These are phyloP conservation scores for Chaetomium sp. DNA, from an alignment of 2,329 filamentous ascomycete species.

Conservation along the genomic window DNA sequence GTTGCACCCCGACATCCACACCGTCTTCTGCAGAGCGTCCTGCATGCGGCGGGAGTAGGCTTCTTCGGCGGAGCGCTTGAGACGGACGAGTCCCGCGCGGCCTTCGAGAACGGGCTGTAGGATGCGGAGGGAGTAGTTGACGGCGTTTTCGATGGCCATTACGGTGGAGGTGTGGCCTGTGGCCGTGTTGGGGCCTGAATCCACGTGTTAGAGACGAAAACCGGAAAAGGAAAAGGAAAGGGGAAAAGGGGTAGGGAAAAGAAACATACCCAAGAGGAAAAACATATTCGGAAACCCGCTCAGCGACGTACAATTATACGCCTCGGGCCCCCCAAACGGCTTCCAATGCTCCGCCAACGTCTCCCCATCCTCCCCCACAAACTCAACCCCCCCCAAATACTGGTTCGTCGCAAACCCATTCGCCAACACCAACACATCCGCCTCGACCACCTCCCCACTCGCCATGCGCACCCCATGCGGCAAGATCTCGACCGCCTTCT, in stretches of 20 bases:
- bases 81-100: slow-evolving; percentile 26
- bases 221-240: neutral
- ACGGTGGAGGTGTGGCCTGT: slow-evolving; percentile 50
- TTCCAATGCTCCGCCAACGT: slow-evolving; percentile 51
- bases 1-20: slow-evolving; percentile 31
- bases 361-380: slow-evolving; percentile 45
- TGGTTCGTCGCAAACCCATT: slow-evolving; percentile 54
- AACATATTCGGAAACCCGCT: slow-evolving; percentile 62
- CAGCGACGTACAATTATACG: slow-evolving; percentile 53
- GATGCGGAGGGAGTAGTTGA: slow-evolving; percentile 54
- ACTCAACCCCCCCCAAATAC: slow-evolving; percentile 46
- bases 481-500: slow-evolving; percentile 43
- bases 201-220: too few relatives aligned
- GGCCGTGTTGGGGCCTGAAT: slow-evolving; percentile 49
- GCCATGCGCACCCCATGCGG: slow-evolving; percentile 32
- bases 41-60: slow-evolving; percentile 31
- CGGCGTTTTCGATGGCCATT: slow-evolving; percentile 51
- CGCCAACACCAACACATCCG: slow-evolving; percentile 55
- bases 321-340: slow-evolving; percentile 51
- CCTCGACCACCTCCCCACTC: slow-evolving; percentile 37
- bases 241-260: neutral
- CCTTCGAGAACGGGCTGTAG: slow-evolving; percentile 42
- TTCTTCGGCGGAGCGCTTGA: slow-evolving; percentile 32
- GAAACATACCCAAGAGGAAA: slow-evolving; percentile 44
- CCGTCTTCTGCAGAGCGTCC: slow-evolving; percentile 27